Evolutionary conservation across 305 asterid species (phyloP).

Genomic region (Rubia peregrina): DNA sequence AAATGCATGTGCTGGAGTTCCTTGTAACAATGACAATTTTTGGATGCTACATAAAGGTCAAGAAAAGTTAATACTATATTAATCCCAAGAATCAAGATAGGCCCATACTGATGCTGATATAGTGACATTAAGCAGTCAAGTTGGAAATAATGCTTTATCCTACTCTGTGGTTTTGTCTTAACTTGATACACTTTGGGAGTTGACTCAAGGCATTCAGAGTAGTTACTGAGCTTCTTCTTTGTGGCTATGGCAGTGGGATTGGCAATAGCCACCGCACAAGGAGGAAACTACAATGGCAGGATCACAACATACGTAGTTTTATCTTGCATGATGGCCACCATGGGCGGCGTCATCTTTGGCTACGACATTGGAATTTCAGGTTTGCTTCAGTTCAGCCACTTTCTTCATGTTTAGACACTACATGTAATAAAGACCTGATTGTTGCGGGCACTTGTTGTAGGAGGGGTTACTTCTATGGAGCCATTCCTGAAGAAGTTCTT

Average conservation of each 20-base stretch:
- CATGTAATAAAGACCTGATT: not conserved
- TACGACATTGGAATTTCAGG: conserved; percentile 58
- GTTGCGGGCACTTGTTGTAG: conserved; percentile 19
- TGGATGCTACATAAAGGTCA: conserved; percentile 13
- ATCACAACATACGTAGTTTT: conserved; percentile 41
- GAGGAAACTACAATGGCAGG: conserved; percentile 28
- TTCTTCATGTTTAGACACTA: not conserved
- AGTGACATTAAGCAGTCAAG: conserved; percentile 10
- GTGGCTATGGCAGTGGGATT: conserved; percentile 36
- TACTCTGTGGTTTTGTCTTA: not conserved
- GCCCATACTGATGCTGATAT: conserved; percentile 8
- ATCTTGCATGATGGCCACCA: conserved; percentile 45
- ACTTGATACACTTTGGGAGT: not conserved
- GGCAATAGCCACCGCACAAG: conserved; percentile 17
- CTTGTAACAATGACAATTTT: not conserved
- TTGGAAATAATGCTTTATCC: conserved; percentile 3
- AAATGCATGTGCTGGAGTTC: not conserved
- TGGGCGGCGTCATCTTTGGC: conserved; percentile 55
- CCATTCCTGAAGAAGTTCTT: conserved; percentile 58
- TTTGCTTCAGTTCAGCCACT: conserved; percentile 6
- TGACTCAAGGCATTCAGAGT: not conserved
- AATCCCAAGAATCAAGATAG: not conserved
- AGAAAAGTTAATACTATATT: not conserved
- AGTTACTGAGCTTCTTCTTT: not conserved
- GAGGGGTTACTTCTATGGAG: conserved; percentile 86